Conservation (phyloP, 352 stramenopile genomes). For the Phytophthora fragariaefolia region DNA sequence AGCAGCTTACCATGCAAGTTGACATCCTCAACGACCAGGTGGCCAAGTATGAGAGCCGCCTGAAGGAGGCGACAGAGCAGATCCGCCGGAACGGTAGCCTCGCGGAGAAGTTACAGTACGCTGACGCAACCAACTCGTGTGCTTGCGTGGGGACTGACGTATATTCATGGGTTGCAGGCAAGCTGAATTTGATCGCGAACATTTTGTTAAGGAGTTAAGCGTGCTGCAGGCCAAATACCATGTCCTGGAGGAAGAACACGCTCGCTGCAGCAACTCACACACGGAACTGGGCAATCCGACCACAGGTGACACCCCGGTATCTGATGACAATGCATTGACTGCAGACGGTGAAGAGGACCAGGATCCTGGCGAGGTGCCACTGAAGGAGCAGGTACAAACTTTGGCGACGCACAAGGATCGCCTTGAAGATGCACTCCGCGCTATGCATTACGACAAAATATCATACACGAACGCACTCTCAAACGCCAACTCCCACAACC, state of each 20-base stretch:
- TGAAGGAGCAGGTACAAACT: conserved; percentile 65
- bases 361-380: conserved; percentile 9
- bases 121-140: neutral
- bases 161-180: conserved; percentile 33
- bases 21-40: conserved; percentile 84
- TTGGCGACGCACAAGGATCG: conserved; percentile 63
- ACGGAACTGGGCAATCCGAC: neutral
- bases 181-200: conserved; percentile 54
- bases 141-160: neutral
- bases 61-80: conserved; percentile 68
- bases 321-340: neutral
- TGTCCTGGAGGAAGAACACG: conserved; percentile 61
- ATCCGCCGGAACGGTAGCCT: conserved; percentile 48
- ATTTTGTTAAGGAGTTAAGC: conserved; percentile 59
- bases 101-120: conserved; percentile 64
- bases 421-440: conserved; percentile 77
- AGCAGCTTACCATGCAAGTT: conserved; percentile 74
- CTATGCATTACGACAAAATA: conserved; percentile 85
- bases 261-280: conserved; percentile 20
- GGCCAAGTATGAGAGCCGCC: conserved; percentile 77
- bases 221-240: conserved; percentile 54
- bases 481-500: conserved; percentile 82
- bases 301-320: neutral
- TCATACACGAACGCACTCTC: conserved; percentile 83
- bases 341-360: conserved; percentile 1